Base-by-base conservation (phyloP, 768 basidiomycete species). In the Pholiota microspora region DNA sequence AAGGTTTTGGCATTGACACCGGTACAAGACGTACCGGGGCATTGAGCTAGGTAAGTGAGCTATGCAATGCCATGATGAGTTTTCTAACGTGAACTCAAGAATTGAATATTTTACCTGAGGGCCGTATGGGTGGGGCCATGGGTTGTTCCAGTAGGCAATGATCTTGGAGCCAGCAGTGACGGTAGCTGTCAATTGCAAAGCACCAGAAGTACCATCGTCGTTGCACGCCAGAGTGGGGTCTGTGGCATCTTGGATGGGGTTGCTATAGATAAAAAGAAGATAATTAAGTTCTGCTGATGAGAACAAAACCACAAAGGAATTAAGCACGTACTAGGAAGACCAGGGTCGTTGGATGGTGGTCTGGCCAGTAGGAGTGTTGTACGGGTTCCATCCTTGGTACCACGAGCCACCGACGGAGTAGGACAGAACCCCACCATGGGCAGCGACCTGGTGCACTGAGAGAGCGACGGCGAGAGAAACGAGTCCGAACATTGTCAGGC, bases 1-100 rank as follows among this genome's bases (percentile, higher is more conserved):
- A 77, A 61, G 7, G 67, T 67, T 6, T 53, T 58, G 3, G 77
- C 64, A 47, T 68, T 73, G 12, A 73, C 75, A 12, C 71, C 70
- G 4, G 72, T 73, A 64, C 77, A 79, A 25, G 69, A 69, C 13
- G 67, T 64, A 15, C 74, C 73, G 4, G 75, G 73, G 61, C 77
- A 78, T 70, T 75, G 68, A 10, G 74, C 76, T n/a, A 77, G 67
- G 64, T 77, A 77, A 2, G 71, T 73, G 40, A 77, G 61, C 77
- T 78, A 60, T n/a, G 54, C 7, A 21, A n/a, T 35, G 10, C 16
- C 21, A 3, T 13, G 36, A 21, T 32, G 4, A 46, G 42, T 8
- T 9, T 45, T 16, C 29, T 10, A 23, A 40, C 45, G 36, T 2
- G 15, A 24, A 42, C 0, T 0, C 2, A 5, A 1, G 12, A 8